Evolutionary conservation across 2,329 filamentous ascomycete species (phyloP).

Genomic region (Aureobasidium sp.): DNA sequence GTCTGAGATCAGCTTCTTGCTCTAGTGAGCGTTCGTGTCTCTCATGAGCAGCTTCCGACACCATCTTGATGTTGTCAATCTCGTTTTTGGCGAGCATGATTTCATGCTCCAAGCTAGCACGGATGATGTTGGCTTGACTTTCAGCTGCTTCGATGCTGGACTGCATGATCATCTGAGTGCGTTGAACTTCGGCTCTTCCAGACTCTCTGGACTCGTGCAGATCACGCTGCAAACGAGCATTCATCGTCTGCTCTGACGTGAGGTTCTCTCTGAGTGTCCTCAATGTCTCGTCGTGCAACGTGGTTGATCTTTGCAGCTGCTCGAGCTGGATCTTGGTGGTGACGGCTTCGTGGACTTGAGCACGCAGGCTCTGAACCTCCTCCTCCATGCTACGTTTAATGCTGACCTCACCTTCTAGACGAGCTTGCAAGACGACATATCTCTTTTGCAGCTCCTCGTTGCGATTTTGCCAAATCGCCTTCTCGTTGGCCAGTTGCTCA

Average conservation of each 20-base stretch:
- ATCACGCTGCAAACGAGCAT: conserved; percentile 68
- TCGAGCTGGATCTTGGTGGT: conserved; percentile 38
- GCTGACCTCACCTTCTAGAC: conserved; percentile 40
- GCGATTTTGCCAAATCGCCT: conserved; percentile 65
- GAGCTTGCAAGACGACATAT: conserved; percentile 48
- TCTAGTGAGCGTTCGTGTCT: conserved; percentile 79
- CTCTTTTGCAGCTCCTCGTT: conserved; percentile 51
- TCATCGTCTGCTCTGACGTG: conserved; percentile 62
- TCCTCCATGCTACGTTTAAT: conserved; percentile 40
- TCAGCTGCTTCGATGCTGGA: conserved; percentile 77
- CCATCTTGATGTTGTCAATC: conserved; percentile 69
- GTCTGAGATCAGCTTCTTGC: conserved; percentile 65
- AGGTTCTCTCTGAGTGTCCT: conserved; percentile 56
- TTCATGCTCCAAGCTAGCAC: conserved; percentile 75
- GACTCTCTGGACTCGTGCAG: conserved; percentile 77
- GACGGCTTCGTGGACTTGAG: conserved; percentile 17
- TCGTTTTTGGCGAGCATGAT: conserved; percentile 65
- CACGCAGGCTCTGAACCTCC: conserved; percentile 36
- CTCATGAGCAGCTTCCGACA: conserved; percentile 72
- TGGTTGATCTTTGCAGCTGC: conserved; percentile 50
- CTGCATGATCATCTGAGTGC: conserved; percentile 71
- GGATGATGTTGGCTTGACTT: conserved; percentile 75
- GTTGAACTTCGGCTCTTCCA: conserved; percentile 71
- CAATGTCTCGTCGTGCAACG: conserved; percentile 56
- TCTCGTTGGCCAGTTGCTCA: conserved; percentile 74